phyloP scores from a whole-genome alignment of 2,329 filamentous ascomycete genomes.

The Didymella arachidicola region DNA sequence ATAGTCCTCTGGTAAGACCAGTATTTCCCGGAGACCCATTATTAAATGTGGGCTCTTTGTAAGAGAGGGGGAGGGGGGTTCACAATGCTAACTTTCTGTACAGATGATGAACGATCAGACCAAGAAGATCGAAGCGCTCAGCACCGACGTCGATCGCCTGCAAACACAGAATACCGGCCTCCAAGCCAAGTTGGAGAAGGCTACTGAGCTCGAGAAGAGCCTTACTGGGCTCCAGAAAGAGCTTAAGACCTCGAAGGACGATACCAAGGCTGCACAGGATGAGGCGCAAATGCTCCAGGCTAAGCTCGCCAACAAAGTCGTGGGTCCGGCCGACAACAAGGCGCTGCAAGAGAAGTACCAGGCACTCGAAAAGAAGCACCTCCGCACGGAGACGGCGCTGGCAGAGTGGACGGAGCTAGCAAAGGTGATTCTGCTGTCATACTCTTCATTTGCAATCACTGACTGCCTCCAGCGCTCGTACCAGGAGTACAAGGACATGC shows the following conservation, averaged over 20 bases:
- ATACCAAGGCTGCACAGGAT: background rate
- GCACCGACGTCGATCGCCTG: conserved; percentile 15
- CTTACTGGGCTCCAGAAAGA: conserved; percentile 18
- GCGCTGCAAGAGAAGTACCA: conserved; percentile 18
- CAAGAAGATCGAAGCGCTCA: conserved; percentile 30
- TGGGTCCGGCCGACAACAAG: background rate
- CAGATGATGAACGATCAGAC: conserved; percentile 28
- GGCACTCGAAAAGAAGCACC: conserved; percentile 25
- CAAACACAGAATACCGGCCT: conserved; percentile 30
- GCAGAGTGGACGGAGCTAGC: conserved; percentile 36
- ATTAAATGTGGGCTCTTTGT: no score
- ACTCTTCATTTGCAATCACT: background rate
- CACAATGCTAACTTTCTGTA: background rate
- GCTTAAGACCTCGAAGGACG: conserved; percentile 14
- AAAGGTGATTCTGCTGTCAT: conserved; percentile 22
- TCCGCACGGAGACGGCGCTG: conserved; percentile 18
- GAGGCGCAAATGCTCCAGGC: conserved; percentile 16
- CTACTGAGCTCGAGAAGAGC: conserved; percentile 24
- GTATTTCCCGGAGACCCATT: no score
- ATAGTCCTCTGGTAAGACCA: no score
- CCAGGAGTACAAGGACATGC: conserved; percentile 36
- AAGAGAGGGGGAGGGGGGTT: background rate
- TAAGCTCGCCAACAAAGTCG: conserved; percentile 2
- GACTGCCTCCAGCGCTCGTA: conserved; percentile 33
- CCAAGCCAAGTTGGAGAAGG: conserved; percentile 21